Base-by-base conservation (phyloP, 2,329 filamentous ascomycete genomes). In the Chaetothyriales sp. region DNA sequence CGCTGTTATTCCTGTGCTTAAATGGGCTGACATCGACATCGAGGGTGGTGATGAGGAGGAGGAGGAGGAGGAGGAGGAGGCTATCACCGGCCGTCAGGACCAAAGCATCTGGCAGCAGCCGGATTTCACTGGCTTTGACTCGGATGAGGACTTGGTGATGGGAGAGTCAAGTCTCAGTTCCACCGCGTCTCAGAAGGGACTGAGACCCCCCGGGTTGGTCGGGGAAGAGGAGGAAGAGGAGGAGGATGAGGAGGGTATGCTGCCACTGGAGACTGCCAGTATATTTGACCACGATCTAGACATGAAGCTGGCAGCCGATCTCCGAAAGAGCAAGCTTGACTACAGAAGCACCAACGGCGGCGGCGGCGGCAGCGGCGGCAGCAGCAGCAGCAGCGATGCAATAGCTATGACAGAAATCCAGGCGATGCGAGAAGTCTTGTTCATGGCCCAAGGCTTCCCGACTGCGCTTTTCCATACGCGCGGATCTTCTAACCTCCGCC, bases 401-500 rank as follows among this genome's bases (percentile, higher is more conserved):
- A 15, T 39, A 39, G 32, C 15, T 5, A 32, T 90, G 5, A 78
- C 83, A 0, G 89, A 95, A 63, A 70, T 84, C 1, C 80, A 89
- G 56, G 71, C 81, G 9, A 69, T 89, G 22, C 79, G 87, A 46
- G 88, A 96, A 61, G 77, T 80, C 0, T 70, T 95, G 0, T 90
- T 86, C 60, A 93, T 95, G 86, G 74, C 96, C 0, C 78, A 80
- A 49, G 89, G 89, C 0, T 69, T 92, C 3, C 76, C 81, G 5
- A 90, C 84, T 2, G 82, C 80, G 1, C 62, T 95, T 1, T 95
- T 89, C 60, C 57, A 70, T 57, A 57, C 55, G 19, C 51, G 67
- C 20, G 51, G 43, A 39, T 39, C 32, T 15, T 39, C 32, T 6
- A 25, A 25, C 6, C 18, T 57, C n/a, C 39, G 28, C 6, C 45